phyloP scores from a whole-genome alignment of 805 yeast genomes.

The Starmerella bacillaris region DNA sequence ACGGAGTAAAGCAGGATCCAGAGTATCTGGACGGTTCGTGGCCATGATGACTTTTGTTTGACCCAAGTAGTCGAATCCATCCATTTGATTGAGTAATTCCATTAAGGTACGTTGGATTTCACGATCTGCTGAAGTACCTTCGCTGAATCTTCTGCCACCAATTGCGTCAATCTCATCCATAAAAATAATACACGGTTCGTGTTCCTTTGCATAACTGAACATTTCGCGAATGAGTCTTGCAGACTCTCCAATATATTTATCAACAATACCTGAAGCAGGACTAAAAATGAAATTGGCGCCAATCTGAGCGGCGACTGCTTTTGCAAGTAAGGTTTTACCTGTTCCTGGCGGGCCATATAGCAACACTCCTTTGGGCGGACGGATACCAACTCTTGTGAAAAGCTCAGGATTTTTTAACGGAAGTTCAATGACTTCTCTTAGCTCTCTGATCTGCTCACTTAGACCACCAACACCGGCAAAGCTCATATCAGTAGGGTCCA shows the following conservation, averaged over 20 bases:
- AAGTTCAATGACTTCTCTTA: conserved; percentile 91
- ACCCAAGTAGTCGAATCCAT: conserved; percentile 91
- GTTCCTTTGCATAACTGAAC: conserved; percentile 95
- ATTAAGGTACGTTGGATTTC: conserved; percentile 94
- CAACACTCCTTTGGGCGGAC: conserved; percentile 96
- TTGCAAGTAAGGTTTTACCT: conserved; percentile 87
- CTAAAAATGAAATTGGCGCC: conserved; percentile 95
- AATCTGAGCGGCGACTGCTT: conserved; percentile 96
- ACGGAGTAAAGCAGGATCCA: conserved; percentile 91
- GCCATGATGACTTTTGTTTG: conserved; percentile 98
- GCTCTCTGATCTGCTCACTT: conserved; percentile 84
- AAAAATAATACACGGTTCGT: conserved; percentile 92
- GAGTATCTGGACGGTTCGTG: conserved; percentile 95
- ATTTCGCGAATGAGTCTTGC: conserved; percentile 93
- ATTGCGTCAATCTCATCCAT: conserved; percentile 99
- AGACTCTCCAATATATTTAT: conserved; percentile 93
- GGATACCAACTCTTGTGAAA: conserved; percentile 87
- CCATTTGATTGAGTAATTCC: conserved; percentile 97
- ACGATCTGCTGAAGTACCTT: conserved; percentile 96
- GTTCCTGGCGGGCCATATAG: conserved; percentile 98
- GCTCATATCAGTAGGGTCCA: conserved; percentile 93
- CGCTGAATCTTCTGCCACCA: conserved; percentile 94
- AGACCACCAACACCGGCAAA: conserved; percentile 93
- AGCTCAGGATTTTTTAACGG: conserved; percentile 95
- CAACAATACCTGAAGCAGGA: conserved; percentile 97